phyloP scores from a whole-genome alignment of 345 rosid genomes.

The Euphorbia peplus region DNA sequence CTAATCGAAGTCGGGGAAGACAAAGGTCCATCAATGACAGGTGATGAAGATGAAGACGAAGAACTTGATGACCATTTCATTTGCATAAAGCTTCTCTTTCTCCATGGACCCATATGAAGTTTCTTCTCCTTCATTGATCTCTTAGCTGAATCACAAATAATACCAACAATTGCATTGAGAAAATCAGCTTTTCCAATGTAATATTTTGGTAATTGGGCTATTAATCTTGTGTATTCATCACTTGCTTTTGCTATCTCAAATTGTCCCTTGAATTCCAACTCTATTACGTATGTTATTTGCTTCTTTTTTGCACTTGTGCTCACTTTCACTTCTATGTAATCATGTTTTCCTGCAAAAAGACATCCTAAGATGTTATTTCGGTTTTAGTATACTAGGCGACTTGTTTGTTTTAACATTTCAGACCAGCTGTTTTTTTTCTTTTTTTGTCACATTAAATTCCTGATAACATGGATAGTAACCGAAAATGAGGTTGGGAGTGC shows the following conservation, averaged over 20 bases:
- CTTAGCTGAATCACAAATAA: slow-evolving; percentile 41
- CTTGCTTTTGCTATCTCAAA: slow-evolving; percentile 44
- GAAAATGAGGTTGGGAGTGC: no score
- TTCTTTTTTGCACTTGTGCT: slow-evolving; percentile 34
- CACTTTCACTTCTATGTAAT: slow-evolving; percentile 35
- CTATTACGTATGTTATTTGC: slow-evolving; percentile 36
- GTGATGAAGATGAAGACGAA: slow-evolving; percentile 11
- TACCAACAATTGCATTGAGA: slow-evolving; percentile 32
- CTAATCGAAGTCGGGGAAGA: neutral
- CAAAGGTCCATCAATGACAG: neutral
- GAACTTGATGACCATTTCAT: slow-evolving; percentile 47
- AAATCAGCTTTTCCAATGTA: slow-evolving; percentile 41
- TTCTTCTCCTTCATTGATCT: slow-evolving; percentile 48
- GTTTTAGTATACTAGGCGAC: no score
- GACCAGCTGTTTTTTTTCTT: no score
- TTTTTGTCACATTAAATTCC: no score
- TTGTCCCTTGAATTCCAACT: slow-evolving; percentile 44
- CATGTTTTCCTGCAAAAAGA: slow-evolving; percentile 34
- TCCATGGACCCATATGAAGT: slow-evolving; percentile 47
- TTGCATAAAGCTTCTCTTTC: slow-evolving; percentile 48
- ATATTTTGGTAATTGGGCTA: slow-evolving; percentile 34
- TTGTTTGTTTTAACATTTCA: no score
- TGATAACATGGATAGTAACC: no score
- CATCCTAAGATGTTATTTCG: no score
- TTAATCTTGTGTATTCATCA: slow-evolving; percentile 32